Base-by-base conservation (phyloP, 179 eudicot genomes). In the Silene vulgaris region DNA sequence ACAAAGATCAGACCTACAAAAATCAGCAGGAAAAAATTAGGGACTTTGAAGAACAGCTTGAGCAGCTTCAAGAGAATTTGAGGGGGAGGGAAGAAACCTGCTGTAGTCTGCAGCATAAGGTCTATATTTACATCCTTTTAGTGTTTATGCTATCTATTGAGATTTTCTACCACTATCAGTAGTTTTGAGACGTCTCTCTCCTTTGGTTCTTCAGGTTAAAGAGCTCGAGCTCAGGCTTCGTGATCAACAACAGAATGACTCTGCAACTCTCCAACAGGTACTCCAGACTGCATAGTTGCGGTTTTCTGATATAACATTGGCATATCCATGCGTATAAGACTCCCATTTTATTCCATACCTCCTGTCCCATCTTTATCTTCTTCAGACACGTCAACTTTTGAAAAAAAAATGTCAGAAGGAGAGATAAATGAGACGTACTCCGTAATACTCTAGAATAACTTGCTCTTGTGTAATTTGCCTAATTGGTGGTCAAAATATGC, bases 161-260 rank as follows among this genome's bases (percentile, higher is more conserved):
- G 32, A 52, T 19, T 56, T 76, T 29, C 21, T 5, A 13, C 62
- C 68, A 59, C 65, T n/a, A 9, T 19, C 57, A 45, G 23, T 61
- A 14, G 6, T 37, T 6, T n/a, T 86, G 40, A 80, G 62, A 9
- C 52, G 62, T 66, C 28, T 74, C 20, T 67, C 52, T 60, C 56
- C 11, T 52, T 37, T 73, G 52, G 66, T 56, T 74, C 6, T 52
- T 29, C 29, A 94, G 98, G 87, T 92, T 32, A 86, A 85, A 75
- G 94, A 88, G 77, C 88, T 90, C n/a, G 96, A 94, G 83, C 80
- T 82, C 75, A 89, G 85, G 84, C 84, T 94, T 70, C 88, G 77
- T 61, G 89, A 88, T 74, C 88, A 73, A 57, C 88, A 84, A 60
- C 89, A 85, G 20, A 72, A 79, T 65, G 89, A 91, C 77, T 84